A percentile compares a stretch with the other conserved stretches of the same genome.
phyloP scores from a whole-genome alignment of 805 yeast species.

The Wickerhamiella azymoides region DNA sequence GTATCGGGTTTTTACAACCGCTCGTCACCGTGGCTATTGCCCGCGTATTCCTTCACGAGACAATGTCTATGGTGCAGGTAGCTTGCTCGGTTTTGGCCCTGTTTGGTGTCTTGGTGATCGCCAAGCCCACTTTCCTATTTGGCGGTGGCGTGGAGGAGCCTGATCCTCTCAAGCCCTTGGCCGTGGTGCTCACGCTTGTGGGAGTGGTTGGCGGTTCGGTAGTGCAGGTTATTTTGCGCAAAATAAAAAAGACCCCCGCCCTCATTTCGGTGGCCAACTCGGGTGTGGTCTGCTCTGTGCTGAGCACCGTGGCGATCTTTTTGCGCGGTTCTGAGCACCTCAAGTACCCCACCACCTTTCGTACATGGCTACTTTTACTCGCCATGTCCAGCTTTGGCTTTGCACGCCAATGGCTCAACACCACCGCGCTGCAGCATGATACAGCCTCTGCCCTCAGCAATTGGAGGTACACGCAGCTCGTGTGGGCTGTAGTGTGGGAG shows the following conservation, averaged over 20 bases:
- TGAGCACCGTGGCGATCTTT: constrained; percentile 28
- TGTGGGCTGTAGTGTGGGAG: constrained; percentile 74
- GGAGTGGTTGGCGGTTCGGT: not conserved
- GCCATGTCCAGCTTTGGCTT: constrained; percentile 67
- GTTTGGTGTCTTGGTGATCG: constrained; percentile 63
- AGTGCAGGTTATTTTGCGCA: not conserved
- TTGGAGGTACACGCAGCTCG: constrained; percentile 61
- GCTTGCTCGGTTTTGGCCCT: constrained; percentile 55
- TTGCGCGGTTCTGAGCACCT: constrained; percentile 29
- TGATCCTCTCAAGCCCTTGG: not conserved
- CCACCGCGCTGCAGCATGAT: constrained; percentile 75
- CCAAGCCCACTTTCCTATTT: constrained; percentile 64
- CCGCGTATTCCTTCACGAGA: constrained; percentile 49
- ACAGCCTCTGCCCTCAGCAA: constrained; percentile 63
- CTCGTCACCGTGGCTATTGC: constrained; percentile 65
- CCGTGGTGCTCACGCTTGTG: constrained; percentile 34
- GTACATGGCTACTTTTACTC: constrained; percentile 42
- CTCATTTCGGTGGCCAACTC: constrained; percentile 65
- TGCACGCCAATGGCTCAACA: constrained; percentile 60
- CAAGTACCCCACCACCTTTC: not conserved
- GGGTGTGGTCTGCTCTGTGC: constrained; percentile 43
- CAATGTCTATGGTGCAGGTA: constrained; percentile 52
- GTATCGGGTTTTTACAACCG: constrained; percentile 71
- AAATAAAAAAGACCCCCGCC: constrained; percentile 52
- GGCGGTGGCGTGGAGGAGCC: not conserved